phyloP scores from a whole-genome alignment of 2,329 filamentous ascomycete genomes.

The Trichoderma asperellum region DNA sequence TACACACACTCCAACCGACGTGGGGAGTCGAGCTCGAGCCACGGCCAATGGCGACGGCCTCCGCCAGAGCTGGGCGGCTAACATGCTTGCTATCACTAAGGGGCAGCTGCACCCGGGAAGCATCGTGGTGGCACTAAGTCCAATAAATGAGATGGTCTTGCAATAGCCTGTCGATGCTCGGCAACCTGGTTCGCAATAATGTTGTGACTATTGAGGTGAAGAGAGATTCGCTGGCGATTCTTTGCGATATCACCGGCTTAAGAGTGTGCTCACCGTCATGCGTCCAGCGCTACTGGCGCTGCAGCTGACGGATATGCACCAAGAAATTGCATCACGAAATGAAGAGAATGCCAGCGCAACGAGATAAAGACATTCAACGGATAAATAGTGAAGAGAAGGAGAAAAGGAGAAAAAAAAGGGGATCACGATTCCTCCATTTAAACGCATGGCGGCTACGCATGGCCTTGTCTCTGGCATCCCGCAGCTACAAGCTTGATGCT shows the following conservation, averaged over 20 bases:
- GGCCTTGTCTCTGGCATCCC: not conserved
- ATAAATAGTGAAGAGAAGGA: too few species aligned
- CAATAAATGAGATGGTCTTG: not conserved
- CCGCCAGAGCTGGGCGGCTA: constrained; percentile 28
- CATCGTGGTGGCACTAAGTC: not conserved
- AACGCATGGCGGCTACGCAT: not conserved
- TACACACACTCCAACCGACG: constrained; percentile 36
- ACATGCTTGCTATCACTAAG: constrained; percentile 18
- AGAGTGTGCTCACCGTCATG: not conserved
- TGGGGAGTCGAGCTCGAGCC: constrained; percentile 31
- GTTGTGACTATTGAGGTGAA: not conserved
- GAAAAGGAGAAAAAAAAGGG: not conserved
- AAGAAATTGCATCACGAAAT: constrained; percentile 3
- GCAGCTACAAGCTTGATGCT: not conserved
- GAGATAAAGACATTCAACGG: not conserved
- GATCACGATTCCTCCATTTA: not conserved
- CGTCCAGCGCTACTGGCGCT: not conserved
- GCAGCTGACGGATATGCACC: constrained; percentile 3
- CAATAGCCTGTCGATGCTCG: not conserved
- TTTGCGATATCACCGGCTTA: constrained; percentile 5
- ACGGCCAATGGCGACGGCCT: constrained; percentile 33
- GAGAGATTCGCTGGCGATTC: not conserved
- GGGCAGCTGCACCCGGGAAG: constrained; percentile 7
- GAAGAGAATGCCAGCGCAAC: not conserved
- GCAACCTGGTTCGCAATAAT: not conserved